Percentiles rank a stretch among this genome's conserved stretches.
Evolutionary conservation across 2,329 filamentous ascomycete genomes (phyloP).

Genomic region (Diatrype stigma): DNA sequence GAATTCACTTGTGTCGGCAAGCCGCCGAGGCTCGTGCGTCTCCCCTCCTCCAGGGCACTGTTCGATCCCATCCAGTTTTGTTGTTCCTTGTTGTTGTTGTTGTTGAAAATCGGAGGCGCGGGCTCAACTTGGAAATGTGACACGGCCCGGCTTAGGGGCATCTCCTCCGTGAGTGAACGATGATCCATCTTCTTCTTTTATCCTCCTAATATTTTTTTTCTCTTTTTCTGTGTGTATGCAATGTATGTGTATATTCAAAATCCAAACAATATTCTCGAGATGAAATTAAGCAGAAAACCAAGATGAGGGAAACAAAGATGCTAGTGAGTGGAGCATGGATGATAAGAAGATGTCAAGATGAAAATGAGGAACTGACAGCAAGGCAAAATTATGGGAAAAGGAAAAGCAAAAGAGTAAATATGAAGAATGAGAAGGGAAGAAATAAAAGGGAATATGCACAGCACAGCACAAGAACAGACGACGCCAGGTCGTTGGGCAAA

Average conservation of each 20-base stretch:
- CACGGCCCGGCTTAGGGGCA: not conserved
- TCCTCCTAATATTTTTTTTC: not conserved
- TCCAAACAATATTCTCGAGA: no score
- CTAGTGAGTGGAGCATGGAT: conserved; percentile 1
- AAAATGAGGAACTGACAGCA: not conserved
- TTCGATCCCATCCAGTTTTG: conserved; percentile 6
- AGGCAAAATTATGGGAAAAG: not conserved
- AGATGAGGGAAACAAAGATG: conserved; percentile 9
- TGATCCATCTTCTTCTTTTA: conserved; percentile 1
- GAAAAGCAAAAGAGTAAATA: conserved; percentile 15
- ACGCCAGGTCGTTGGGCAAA: not conserved
- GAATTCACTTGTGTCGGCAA: conserved; percentile 16
- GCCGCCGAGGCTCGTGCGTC: conserved; percentile 3
- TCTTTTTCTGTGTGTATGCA: not conserved
- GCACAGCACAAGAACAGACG: not conserved
- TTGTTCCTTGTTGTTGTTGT: conserved; percentile 5
- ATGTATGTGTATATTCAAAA: no score
- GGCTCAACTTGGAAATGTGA: not conserved
- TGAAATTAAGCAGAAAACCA: conserved; percentile 12
- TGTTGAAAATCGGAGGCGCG: conserved; percentile 6
- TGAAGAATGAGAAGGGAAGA: not conserved
- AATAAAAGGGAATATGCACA: not conserved
- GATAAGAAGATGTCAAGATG: not conserved
- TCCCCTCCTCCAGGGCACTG: conserved; percentile 12
- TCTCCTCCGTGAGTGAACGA: conserved; percentile 2